Percentiles rank a stretch among this genome's conserved stretches.
phyloP scores from a whole-genome alignment of 495 filamentous ascomycete species.

The Filosporella fistucella region DNA sequence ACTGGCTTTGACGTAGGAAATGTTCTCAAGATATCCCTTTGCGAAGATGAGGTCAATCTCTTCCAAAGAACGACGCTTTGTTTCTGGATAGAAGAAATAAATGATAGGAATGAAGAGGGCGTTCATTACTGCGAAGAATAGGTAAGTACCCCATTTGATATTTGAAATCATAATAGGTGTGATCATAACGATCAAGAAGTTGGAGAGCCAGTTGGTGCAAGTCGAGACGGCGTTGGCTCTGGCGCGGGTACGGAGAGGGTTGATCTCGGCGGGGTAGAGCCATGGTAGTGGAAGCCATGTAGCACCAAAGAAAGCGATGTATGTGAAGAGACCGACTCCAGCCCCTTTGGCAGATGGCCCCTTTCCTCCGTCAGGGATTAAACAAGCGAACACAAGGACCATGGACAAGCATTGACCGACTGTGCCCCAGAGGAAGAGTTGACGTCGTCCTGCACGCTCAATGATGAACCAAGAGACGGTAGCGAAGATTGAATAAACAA shows the following conservation, averaged over 20 bases:
- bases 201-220: constrained; percentile 77
- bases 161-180: constrained; percentile 66
- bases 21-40: constrained; percentile 72
- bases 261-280: constrained; percentile 67
- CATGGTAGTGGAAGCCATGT: constrained; percentile 70
- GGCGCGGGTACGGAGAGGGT: constrained; percentile 67
- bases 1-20: constrained; percentile 67
- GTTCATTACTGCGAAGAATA: constrained; percentile 74
- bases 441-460: constrained; percentile 67
- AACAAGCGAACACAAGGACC: constrained; percentile 68
- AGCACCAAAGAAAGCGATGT: constrained; percentile 73
- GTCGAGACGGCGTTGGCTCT: constrained; percentile 75
- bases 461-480: constrained; percentile 80
- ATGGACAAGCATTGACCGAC: constrained; percentile 66
- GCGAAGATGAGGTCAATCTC: constrained; percentile 80
- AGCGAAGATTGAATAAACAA: constrained; percentile 73
- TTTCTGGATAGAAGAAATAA: constrained; percentile 77
- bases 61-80: constrained; percentile 63
- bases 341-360: constrained; percentile 57
- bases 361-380: constrained; percentile 51
- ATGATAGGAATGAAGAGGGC: constrained; percentile 67
- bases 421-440: constrained; percentile 66
- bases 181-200: constrained; percentile 79
- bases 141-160: constrained; percentile 72
- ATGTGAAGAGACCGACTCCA: constrained; percentile 73